These are phyloP conservation scores for Salix udensis DNA, from an alignment of 345 rosid genomes.

Conservation along the genomic window DNA sequence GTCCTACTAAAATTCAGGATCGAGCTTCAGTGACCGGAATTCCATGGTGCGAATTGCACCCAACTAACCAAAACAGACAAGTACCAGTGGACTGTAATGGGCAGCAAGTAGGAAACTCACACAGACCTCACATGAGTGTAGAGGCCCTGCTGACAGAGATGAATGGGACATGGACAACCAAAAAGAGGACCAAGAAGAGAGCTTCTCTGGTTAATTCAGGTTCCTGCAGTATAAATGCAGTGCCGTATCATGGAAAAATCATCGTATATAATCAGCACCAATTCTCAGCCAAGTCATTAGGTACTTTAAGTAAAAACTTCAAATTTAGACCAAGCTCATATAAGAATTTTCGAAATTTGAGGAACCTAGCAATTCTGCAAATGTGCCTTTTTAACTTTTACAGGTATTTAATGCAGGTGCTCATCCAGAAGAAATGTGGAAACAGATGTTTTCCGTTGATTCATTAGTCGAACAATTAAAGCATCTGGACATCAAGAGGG, in stretches of 20 bases:
- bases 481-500: conserved; percentile 14
- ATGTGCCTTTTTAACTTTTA: conserved; percentile 11
- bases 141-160: conserved; percentile 37
- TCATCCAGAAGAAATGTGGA: neutral
- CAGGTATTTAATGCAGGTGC: conserved; percentile 20
- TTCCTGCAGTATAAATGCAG: conserved; percentile 21
- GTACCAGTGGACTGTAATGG: conserved; percentile 15
- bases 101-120: conserved; percentile 17
- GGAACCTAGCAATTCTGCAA: conserved; percentile 1
- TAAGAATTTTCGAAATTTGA: neutral
- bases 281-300: conserved; percentile 31
- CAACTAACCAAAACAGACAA: conserved; percentile 19
- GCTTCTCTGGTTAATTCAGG: conserved; percentile 23
- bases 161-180: conserved; percentile 34
- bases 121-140: conserved; percentile 24
- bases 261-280: conserved; percentile 22
- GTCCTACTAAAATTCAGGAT: conserved; percentile 38
- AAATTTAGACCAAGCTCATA: neutral
- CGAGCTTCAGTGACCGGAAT: conserved; percentile 40
- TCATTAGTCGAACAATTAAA: conserved; percentile 9
- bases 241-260: conserved; percentile 35
- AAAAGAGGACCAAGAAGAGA: conserved; percentile 50
- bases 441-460: conserved; percentile 7
- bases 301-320: conserved; percentile 30
- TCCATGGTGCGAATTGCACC: conserved; percentile 16